phyloP scores from a whole-genome alignment of 2,329 filamentous ascomycete genomes.

The Microdochium bolleyi region DNA sequence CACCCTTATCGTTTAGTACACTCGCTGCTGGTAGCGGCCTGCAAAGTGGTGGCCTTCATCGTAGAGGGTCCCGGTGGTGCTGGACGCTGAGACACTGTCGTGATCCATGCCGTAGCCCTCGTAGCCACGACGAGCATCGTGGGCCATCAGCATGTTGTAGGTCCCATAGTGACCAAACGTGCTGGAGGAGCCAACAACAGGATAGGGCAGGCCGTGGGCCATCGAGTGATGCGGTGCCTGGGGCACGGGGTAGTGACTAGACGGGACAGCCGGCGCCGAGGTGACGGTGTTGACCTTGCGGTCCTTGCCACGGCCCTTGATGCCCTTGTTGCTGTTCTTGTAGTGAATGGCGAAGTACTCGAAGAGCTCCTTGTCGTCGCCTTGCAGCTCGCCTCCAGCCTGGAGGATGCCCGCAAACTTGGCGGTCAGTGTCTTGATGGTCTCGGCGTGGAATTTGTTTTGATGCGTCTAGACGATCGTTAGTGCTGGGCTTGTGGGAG shows the following conservation, averaged over 20 bases:
- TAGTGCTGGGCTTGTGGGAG: neutral
- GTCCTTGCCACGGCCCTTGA: slow-evolving; percentile 90
- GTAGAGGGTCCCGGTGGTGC: slow-evolving; percentile 29
- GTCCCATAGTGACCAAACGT: neutral
- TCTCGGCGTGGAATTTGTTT: slow-evolving; percentile 83
- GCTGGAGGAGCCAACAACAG: neutral
- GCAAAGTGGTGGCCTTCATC: slow-evolving; percentile 33
- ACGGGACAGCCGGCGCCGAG: slow-evolving; percentile 14
- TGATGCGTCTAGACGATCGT: slow-evolving; percentile 61
- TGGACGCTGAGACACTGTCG: slow-evolving; percentile 24
- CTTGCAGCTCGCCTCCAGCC: slow-evolving; percentile 47
- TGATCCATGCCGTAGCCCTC: slow-evolving; percentile 36
- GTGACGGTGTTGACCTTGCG: slow-evolving; percentile 45
- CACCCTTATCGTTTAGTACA: slow-evolving; percentile 24
- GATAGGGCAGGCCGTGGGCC: slow-evolving; percentile 19
- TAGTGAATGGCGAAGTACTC: slow-evolving; percentile 83
- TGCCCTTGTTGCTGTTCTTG: slow-evolving; percentile 97
- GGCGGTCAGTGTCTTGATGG: slow-evolving; percentile 59
- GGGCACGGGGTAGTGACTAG: slow-evolving; percentile 6
- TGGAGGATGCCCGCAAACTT: slow-evolving; percentile 61
- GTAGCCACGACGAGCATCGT: slow-evolving; percentile 26
- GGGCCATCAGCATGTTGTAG: slow-evolving; percentile 5
- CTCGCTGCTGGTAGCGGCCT: slow-evolving; percentile 22
- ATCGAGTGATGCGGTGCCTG: slow-evolving; percentile 8
- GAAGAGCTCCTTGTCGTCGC: slow-evolving; percentile 67